Evolutionary conservation across 2,329 filamentous ascomycete species (phyloP).

Genomic region (Coniochaeta hoffmannii): DNA sequence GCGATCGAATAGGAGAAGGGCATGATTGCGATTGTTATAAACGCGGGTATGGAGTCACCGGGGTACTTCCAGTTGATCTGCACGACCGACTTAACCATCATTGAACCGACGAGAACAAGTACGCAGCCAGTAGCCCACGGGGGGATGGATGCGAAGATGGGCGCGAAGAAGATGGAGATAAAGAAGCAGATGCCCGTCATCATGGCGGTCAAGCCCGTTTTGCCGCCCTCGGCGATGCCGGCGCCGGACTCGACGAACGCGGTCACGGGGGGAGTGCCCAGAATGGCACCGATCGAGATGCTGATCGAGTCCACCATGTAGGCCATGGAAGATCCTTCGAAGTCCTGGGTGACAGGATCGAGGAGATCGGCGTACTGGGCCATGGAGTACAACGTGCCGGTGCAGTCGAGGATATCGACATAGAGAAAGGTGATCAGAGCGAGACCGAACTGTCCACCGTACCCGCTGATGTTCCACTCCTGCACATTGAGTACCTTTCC

Average conservation of each 20-base stretch:
- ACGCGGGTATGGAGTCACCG: constrained; percentile 77
- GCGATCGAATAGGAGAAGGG: constrained; percentile 87
- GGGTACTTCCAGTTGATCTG: constrained; percentile 88
- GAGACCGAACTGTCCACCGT: constrained; percentile 70
- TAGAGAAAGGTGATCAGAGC: constrained; percentile 86
- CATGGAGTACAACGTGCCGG: constrained; percentile 85
- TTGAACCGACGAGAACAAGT: constrained; percentile 78
- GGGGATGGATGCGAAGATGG: constrained; percentile 83
- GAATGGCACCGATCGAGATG: constrained; percentile 72
- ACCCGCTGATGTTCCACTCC: constrained; percentile 61
- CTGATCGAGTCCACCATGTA: constrained; percentile 75
- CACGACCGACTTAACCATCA: constrained; percentile 72
- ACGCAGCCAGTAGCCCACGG: constrained; percentile 86
- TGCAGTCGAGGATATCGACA: constrained; percentile 82
- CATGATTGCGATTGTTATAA: constrained; percentile 78
- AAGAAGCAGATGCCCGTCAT: constrained; percentile 77
- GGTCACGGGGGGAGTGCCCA: constrained; percentile 75
- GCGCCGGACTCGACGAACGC: constrained; percentile 87
- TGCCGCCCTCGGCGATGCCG: constrained; percentile 80
- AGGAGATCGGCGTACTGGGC: constrained; percentile 75
- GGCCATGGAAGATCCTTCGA: constrained; percentile 75
- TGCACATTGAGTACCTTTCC: constrained; percentile 60
- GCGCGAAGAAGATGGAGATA: constrained; percentile 81
- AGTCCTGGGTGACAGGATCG: constrained; percentile 77
- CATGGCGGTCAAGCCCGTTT: constrained; percentile 78